Percentiles rank a stretch among this genome's conserved stretches.
These are phyloP conservation scores for Solanum corneliomulleri DNA, from an alignment of 257 asterid species.

Conservation along the genomic window DNA sequence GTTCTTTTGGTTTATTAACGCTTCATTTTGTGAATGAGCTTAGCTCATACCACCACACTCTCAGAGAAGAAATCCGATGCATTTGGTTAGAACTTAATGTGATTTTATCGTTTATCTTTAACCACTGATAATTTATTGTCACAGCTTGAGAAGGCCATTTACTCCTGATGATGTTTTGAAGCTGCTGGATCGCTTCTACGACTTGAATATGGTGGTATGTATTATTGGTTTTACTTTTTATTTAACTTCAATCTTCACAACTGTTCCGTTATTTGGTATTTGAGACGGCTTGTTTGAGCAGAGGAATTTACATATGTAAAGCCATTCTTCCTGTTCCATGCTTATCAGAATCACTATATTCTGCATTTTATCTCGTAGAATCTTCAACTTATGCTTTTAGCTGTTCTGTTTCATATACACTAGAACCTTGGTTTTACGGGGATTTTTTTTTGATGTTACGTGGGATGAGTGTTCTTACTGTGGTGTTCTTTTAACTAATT, in stretches of 20 bases:
- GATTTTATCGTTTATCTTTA: not conserved
- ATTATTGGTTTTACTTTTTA: not conserved
- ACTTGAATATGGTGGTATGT: constrained; percentile 89
- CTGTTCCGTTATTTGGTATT: not conserved
- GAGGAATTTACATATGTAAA: not conserved
- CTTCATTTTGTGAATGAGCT: not conserved
- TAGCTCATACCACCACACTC: not conserved
- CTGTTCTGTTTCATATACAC: not conserved
- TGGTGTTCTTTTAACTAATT: not conserved
- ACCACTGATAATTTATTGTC: not conserved
- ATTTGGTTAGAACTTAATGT: too few species aligned
- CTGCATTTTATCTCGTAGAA: not conserved
- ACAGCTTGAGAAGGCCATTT: constrained; percentile 72
- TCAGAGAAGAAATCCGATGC: not conserved
- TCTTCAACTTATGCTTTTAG: not conserved
- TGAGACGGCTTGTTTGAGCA: not conserved
- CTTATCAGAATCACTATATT: not conserved
- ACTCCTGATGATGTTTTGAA: constrained; percentile 70
- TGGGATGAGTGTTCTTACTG: not conserved
- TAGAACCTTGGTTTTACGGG: not conserved
- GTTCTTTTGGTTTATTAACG: not conserved
- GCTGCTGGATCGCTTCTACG: constrained; percentile 79
- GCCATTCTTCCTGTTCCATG: not conserved
- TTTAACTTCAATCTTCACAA: too few species aligned
- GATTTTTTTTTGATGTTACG: not conserved